Evolutionary conservation across 108 stramenopile species (phyloP).

Genomic region (Skeletonema menzelii): DNA sequence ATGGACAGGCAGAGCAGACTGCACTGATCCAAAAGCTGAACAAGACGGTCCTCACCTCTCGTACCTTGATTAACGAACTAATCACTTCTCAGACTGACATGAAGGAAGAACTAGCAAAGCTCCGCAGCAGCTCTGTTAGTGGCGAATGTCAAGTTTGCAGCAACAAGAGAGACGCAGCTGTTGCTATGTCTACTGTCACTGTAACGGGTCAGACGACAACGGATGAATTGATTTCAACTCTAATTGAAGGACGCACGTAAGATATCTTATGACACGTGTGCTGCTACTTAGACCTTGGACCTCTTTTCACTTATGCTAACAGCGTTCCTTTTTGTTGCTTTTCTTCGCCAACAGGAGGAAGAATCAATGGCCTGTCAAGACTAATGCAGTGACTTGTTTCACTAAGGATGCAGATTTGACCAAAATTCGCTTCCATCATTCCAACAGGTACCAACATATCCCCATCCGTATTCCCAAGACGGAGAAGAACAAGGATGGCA

Average conservation of each 20-base stretch:
- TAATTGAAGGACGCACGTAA: background rate
- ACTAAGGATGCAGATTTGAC: conserved; percentile 19
- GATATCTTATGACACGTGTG: background rate
- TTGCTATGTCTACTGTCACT: background rate
- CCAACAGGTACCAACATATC: conserved; percentile 10
- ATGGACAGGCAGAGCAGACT: conserved; percentile 23
- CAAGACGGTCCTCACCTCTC: conserved; percentile 20
- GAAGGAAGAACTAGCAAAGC: conserved; percentile 18
- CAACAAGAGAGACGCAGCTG: background rate
- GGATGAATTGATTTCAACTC: background rate
- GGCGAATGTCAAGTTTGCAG: background rate
- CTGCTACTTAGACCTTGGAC: background rate
- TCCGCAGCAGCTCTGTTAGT: background rate
- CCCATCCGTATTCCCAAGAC: conserved; percentile 17
- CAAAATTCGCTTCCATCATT: conserved; percentile 24
- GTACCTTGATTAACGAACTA: conserved; percentile 28
- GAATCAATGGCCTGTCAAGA: conserved; percentile 21
- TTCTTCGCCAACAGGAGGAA: background rate
- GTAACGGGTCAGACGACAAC: background rate
- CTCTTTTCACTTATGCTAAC: background rate
- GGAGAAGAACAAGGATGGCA: conserved; percentile 23
- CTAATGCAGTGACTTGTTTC: conserved; percentile 20
- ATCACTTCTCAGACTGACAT: conserved; percentile 28
- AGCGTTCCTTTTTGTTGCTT: background rate
- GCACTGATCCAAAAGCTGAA: conserved; percentile 27